Evolutionary conservation across 75 land plant species (phyloP), one percentile per base, ranked within the genome.

Genomic region (Ceratopteris richardii): DNA sequence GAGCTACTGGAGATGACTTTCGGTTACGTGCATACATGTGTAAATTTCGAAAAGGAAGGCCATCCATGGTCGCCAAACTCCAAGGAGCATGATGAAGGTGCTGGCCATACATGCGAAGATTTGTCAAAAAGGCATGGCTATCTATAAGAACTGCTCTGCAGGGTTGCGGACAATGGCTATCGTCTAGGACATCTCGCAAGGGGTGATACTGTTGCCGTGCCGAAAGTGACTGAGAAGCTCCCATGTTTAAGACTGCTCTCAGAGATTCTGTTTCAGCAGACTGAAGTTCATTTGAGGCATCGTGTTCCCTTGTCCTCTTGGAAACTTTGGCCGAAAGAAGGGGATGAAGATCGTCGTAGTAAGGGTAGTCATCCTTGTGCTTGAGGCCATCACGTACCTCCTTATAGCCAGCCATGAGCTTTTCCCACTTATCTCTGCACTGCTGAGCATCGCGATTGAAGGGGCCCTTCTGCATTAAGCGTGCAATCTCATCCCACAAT

Each of bases 401-500:
- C 71, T 77, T 77, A 57, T 74, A 77, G 7, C 78, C 78, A 2
- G 80, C 80, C 50, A 77, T 62, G 10, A 77, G 62, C 62, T 77
- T 77, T 71, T 77, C 80, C 80, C 80, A 77, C 61, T 77, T 77
- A 57, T 77, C 80, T 23, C 80, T 60, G 57, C 80, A 77, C 61
- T 77, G 80, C 57, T 77, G 80, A 1, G 80, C 80, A 47, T 77
- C 80, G 19, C 80, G 58, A 2, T 39, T 59, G n/a, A 74, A 59
- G 17, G 53, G 54, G 18, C 74, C 80, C 40, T 47, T 44, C 51
- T 65, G 70, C 62, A 77, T 18, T 5, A 51, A 14, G 31, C 57
- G 66, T 0, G 80, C 77, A 26, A 77, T 77, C 60, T 77, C 72
- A 11, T 77, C 80, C 80, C 80, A 77, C 14, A 77, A 66, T 62